Conservation (phyloP, 176 grass and related monocot species). For the Eleusine indica region DNA sequence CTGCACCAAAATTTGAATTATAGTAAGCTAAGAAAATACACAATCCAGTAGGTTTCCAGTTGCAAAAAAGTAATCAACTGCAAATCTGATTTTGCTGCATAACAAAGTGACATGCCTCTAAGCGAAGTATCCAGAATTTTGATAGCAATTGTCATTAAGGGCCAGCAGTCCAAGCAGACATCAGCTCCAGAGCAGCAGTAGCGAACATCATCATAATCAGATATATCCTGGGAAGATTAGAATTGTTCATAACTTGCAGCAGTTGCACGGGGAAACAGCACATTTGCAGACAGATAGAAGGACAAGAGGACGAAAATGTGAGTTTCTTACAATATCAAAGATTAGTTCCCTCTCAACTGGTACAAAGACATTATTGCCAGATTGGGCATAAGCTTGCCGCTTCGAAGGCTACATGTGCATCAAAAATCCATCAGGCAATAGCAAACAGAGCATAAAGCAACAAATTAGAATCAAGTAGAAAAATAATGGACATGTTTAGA, state of each 20-base stretch:
- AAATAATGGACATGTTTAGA: slow-evolving; percentile 16
- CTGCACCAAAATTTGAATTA: slow-evolving; percentile 41
- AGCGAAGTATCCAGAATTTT: slow-evolving; percentile 86
- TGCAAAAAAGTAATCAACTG: not conserved
- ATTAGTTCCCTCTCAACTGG: slow-evolving; percentile 87
- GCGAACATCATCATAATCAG: slow-evolving; percentile 97
- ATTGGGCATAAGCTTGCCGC: slow-evolving; percentile 82
- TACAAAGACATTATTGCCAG: slow-evolving; percentile 78
- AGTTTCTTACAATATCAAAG: slow-evolving; percentile 87
- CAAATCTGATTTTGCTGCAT: not conserved
- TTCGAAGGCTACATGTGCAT: slow-evolving; percentile 69
- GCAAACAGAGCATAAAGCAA: slow-evolving; percentile 4
- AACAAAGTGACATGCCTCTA: slow-evolving; percentile 61
- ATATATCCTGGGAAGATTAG: slow-evolving; percentile 72
- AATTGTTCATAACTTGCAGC: slow-evolving; percentile 1
- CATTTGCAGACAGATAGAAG: not conserved
- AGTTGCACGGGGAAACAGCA: not conserved
- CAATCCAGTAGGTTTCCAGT: not conserved
- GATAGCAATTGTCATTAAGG: slow-evolving; percentile 94
- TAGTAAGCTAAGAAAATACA: slow-evolving; percentile 2
- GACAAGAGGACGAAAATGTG: not conserved
- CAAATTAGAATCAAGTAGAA: slow-evolving; percentile 9
- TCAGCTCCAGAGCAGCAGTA: slow-evolving; percentile 96
- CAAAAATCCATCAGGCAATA: not conserved
- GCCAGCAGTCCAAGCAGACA: slow-evolving; percentile 85